Evolutionary conservation across 208 protist genomes (phyloP), one percentile per base, ranked within the genome.

Genomic region (Leishmania aethiopica): DNA sequence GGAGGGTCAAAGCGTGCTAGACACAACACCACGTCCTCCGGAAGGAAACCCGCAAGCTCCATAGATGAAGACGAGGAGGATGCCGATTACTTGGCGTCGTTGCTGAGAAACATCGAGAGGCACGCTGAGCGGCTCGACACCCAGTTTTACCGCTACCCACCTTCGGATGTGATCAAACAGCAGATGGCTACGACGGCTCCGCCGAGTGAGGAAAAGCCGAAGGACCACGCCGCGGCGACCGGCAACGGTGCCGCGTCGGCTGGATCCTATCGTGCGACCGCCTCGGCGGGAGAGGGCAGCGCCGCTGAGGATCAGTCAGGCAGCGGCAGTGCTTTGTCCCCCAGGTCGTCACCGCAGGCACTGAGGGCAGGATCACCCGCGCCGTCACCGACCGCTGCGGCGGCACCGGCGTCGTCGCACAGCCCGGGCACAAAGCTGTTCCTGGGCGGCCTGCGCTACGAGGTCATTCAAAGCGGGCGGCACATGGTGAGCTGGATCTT

Each of bases 371-470:
- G n/a, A 1, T 25, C 77, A 28, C 17, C 64, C 28, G 77, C 66
- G 4, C 28, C 70, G 28, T 64, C 79, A 47, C 37, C 53, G 8
- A 69, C 81, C 11, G 3, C 55, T 22, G 25, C 74, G 1, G 77
- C 75, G 13, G 37, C 75, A 4, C 71, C 70, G 15, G 10, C 76
- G 28, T 74, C 77, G 19, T 53, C 75, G 7, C 70, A 83, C 42
- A 66, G 62, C 59, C 62, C 51, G 45, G 90, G 93, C 70, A 92
- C 85, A 45, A 97, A 97, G 86, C 83, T 97, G 42, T 97, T 97
- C 78, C 79, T 97, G 60, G 94, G 94, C 42, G 92, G 92, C 35
- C 82, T 97, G 77, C 94, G 94, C 51, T 97, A 95, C 82, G 94
- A 97, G 86, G 90, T 97, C n/a, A 89, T 97, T 40, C 93, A 95